These are phyloP conservation scores for Aspergillus candidus DNA, from an alignment of 2,329 filamentous ascomycete species.

Conservation along the genomic window DNA sequence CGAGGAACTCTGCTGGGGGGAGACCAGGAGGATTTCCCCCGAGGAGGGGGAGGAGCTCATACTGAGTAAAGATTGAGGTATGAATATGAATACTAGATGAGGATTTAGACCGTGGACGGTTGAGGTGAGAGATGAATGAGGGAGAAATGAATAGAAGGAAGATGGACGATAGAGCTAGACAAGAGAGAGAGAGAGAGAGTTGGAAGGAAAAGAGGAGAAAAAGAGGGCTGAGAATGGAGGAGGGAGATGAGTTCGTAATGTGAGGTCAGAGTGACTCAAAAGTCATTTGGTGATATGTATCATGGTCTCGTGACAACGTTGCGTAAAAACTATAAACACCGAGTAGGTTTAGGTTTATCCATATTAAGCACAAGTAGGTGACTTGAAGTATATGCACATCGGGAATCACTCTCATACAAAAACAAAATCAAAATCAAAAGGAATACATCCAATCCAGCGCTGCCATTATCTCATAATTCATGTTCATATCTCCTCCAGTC, in stretches of 20 bases:
- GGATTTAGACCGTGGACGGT: neutral
- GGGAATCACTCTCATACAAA: too few relatives aligned
- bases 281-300: too few relatives aligned
- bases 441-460: neutral
- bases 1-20: too few relatives aligned
- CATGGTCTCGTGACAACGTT: neutral
- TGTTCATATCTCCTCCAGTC: conserved; percentile 2
- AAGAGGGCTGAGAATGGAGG: neutral
- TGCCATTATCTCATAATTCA: conserved; percentile 4
- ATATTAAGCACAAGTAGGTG: too few relatives aligned
- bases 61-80: too few relatives aligned
- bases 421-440: too few relatives aligned
- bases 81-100: too few relatives aligned
- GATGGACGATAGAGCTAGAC: conserved; percentile 16
- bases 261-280: too few relatives aligned
- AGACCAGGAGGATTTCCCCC: too few relatives aligned
- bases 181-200: conserved; percentile 15
- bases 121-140: conserved; percentile 19
- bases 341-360: too few relatives aligned
- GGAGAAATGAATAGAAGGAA: conserved; percentile 8
- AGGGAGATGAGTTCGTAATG: neutral
- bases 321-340: neutral
- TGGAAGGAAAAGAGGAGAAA: neutral
- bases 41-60: too few relatives aligned
- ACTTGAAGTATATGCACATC: too few relatives aligned